These are phyloP conservation scores for Casuarina equisetifolia DNA, from an alignment of 306 rosid species.

Conservation along the genomic window DNA sequence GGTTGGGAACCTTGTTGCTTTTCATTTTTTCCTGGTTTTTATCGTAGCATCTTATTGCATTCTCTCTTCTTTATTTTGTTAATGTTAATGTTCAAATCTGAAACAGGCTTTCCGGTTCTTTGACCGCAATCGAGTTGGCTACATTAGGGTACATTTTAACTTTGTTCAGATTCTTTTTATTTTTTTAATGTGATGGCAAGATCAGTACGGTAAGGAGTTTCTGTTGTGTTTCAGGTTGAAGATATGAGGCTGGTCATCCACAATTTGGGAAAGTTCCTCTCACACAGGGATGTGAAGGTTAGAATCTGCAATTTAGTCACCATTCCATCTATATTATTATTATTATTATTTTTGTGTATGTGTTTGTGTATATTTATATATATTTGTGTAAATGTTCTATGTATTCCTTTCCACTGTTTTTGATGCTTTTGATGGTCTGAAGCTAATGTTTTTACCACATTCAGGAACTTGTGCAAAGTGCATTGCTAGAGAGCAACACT, in stretches of 20 bases:
- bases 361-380: no score
- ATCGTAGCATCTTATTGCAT: constrained; percentile 3
- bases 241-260: constrained; percentile 83
- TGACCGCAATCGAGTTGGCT: constrained; percentile 79
- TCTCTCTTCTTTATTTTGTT: constrained; percentile 6
- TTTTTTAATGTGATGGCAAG: constrained; percentile 1
- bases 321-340: neutral
- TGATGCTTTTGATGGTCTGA: neutral
- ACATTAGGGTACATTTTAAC: constrained; percentile 62
- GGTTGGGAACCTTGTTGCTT: constrained; percentile 33
- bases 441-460: constrained; percentile 19
- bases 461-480: constrained; percentile 98
- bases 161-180: neutral
- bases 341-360: no score
- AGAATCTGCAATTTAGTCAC: constrained; percentile 11
- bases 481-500: constrained; percentile 88
- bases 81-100: constrained; percentile 24
- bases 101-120: constrained; percentile 92
- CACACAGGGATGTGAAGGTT: constrained; percentile 96
- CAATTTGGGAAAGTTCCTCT: constrained; percentile 83
- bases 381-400: neutral
- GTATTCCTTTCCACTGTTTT: neutral
- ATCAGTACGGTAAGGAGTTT: constrained; percentile 13
- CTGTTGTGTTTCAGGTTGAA: constrained; percentile 68
- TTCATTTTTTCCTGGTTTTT: constrained; percentile 1